phyloP scores from a whole-genome alignment of 441 rosid species.

The Euphorbia neoarborescens region DNA sequence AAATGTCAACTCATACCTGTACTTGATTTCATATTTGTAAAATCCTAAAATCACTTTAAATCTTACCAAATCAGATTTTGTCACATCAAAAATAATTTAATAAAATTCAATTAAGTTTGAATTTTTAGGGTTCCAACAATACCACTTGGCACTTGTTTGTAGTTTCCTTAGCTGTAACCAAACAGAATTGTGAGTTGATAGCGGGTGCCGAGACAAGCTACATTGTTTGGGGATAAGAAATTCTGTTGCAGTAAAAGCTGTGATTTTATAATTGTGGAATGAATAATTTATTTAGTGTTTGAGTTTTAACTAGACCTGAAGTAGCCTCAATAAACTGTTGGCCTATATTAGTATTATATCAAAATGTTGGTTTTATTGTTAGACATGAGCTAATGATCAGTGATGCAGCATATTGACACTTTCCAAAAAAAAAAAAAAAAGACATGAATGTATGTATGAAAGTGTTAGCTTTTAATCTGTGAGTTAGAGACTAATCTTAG shows the following conservation, averaged over 20 bases:
- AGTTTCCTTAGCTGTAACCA: neutral
- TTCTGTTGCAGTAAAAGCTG: neutral
- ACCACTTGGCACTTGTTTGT: no score
- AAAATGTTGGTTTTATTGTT: neutral
- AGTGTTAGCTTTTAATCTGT: neutral
- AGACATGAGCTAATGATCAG: neutral
- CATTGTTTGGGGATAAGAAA: neutral
- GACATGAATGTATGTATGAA: neutral
- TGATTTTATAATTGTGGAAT: slow-evolving; percentile 1
- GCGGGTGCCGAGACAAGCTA: neutral
- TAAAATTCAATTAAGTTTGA: no score
- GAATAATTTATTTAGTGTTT: neutral
- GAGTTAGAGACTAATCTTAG: slow-evolving; percentile 7
- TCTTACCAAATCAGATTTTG: no score
- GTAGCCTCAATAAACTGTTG: neutral
- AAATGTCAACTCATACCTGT: no score
- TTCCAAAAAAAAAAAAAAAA: neutral
- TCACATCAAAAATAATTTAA: no score
- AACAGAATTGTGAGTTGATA: neutral
- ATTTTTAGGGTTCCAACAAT: no score
- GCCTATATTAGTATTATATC: neutral
- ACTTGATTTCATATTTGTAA: no score
- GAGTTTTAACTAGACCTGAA: neutral
- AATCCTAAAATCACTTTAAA: no score
- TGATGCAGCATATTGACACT: neutral